Conservation (phyloP, 495 filamentous ascomycete species). For the Filosporella fistucella region DNA sequence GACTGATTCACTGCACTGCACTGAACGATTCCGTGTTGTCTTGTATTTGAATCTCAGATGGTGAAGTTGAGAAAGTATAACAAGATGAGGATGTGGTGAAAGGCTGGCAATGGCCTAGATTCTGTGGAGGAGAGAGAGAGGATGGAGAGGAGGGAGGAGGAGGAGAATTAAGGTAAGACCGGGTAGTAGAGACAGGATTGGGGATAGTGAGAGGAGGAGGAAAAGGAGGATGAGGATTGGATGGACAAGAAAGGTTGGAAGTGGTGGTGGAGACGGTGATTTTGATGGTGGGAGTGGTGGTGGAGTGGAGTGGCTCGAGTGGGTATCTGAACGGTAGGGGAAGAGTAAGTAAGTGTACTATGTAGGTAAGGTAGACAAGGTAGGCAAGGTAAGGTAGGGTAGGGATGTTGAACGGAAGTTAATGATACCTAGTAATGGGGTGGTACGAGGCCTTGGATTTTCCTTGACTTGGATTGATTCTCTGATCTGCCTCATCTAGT, state of each 20-base stretch:
- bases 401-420: too few species aligned
- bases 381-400: too few species aligned
- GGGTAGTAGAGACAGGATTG: neutral
- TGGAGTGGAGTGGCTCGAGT: neutral
- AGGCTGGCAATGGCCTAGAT: slow-evolving; percentile 19
- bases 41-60: neutral
- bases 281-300: neutral
- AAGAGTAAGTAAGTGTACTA: too few species aligned
- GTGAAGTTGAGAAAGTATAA: neutral
- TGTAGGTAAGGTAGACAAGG: too few species aligned
- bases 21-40: neutral
- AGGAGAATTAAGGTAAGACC: neutral
- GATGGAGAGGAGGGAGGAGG: neutral
- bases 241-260: neutral
- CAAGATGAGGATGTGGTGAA: neutral
- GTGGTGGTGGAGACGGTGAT: neutral
- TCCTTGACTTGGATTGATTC: too few species aligned
- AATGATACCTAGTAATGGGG: too few species aligned
- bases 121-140: slow-evolving; percentile 2
- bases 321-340: neutral
- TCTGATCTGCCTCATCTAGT: too few species aligned
- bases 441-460: too few species aligned
- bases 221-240: slow-evolving; percentile 1
- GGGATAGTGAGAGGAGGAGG: neutral
- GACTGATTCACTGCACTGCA: neutral